These are phyloP conservation scores for Jaapia argillacea DNA, from an alignment of 768 basidiomycete species.

Conservation along the genomic window DNA sequence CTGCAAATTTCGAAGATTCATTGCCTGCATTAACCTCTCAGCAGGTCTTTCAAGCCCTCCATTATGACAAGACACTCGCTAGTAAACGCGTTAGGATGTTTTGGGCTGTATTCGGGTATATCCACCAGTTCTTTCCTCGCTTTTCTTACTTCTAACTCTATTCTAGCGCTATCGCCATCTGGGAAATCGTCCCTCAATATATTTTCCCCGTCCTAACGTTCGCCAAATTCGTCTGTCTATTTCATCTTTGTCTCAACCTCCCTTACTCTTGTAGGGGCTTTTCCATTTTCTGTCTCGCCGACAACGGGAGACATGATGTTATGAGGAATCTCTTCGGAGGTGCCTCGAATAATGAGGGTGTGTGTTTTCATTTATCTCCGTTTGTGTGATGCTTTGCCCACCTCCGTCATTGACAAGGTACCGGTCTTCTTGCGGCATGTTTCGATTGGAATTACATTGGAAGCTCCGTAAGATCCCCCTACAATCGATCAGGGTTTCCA, in stretches of 20 bases:
- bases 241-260: background rate
- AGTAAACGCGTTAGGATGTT: constrained; percentile 29
- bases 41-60: constrained; percentile 24
- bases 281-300: constrained; percentile 24
- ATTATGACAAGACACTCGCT: constrained; percentile 24
- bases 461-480: background rate
- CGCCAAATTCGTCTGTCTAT: constrained; percentile 18
- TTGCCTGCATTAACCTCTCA: constrained; percentile 10
- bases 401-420: constrained; percentile 3
- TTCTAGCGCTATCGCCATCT: constrained; percentile 10
- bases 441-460: constrained; percentile 21
- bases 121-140: constrained; percentile 9
- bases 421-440: constrained; percentile 16
- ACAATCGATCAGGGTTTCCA: background rate
- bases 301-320: constrained; percentile 15
- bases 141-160: constrained; percentile 3
- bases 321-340: constrained; percentile 29
- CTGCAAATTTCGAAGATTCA: constrained; percentile 2
- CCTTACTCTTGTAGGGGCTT: constrained; percentile 6
- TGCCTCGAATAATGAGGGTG: constrained; percentile 26
- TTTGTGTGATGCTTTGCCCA: background rate
- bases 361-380: constrained; percentile 6
- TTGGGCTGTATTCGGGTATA: constrained; percentile 24
- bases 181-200: constrained; percentile 30
- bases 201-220: constrained; percentile 19